phyloP scores from a whole-genome alignment of 1,284 basidiomycete genomes.

The Sporisorium scitamineum region DNA sequence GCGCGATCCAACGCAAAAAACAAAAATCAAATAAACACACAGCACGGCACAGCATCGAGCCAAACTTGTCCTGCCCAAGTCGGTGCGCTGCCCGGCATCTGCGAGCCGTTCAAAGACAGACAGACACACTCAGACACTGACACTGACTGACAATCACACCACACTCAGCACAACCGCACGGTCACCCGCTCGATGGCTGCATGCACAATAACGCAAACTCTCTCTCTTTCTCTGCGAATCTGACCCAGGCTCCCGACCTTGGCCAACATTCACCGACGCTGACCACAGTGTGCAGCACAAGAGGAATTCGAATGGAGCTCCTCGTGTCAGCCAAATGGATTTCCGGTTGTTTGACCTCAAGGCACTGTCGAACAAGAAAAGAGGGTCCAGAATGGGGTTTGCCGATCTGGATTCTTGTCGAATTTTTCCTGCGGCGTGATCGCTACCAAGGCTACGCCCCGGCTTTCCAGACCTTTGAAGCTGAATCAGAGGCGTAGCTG shows the following conservation, averaged over 20 bases:
- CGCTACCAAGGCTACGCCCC: too few relatives aligned
- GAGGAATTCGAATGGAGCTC: background rate
- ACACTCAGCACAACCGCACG: background rate
- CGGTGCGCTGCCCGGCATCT: conserved; percentile 17
- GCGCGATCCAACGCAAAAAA: conserved; percentile 15
- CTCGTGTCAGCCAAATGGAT: background rate
- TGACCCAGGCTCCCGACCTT: background rate
- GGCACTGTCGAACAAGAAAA: background rate
- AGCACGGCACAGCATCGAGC: background rate
- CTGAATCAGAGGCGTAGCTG: too few relatives aligned
- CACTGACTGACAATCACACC: background rate
- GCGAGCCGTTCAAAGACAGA: conserved; percentile 27
- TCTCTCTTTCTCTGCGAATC: background rate
- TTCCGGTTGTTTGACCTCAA: background rate
- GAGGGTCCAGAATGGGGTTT: conserved; percentile 4
- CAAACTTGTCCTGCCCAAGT: too few relatives aligned
- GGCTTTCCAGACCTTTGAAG: too few relatives aligned
- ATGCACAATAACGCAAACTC: background rate
- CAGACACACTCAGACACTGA: background rate
- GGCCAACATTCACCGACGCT: background rate
- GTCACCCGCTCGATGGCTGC: background rate
- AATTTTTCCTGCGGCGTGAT: conserved; percentile 7
- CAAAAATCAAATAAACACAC: conserved; percentile 1
- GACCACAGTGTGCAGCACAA: background rate
- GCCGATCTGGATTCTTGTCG: conserved; percentile 18